phyloP scores from a whole-genome alignment of 2,329 filamentous ascomycete genomes.

The Ramichloridium luteum region DNA sequence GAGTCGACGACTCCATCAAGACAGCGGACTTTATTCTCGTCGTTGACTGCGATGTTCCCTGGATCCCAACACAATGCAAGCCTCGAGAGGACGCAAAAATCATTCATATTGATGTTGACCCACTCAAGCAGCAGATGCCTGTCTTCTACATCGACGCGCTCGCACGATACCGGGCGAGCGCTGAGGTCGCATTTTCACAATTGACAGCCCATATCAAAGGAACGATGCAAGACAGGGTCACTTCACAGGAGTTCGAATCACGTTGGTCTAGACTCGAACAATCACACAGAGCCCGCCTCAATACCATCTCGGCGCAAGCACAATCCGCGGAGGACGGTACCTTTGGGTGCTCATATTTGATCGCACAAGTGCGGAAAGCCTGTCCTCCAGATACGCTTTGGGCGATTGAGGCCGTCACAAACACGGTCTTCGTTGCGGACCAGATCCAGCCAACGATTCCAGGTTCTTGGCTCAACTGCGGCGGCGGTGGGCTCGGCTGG shows the following conservation, averaged over 20 bases:
- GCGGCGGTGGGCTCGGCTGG: slow-evolving; percentile 70
- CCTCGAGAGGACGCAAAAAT: slow-evolving; percentile 46
- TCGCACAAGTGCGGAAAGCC: slow-evolving; percentile 41
- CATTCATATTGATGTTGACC: slow-evolving; percentile 54
- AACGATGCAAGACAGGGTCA: slow-evolving; percentile 33
- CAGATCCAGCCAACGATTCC: slow-evolving; percentile 57
- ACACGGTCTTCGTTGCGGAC: slow-evolving; percentile 54
- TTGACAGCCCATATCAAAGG: slow-evolving; percentile 41
- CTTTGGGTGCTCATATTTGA: slow-evolving; percentile 49
- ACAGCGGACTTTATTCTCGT: slow-evolving; percentile 76
- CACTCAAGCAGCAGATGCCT: slow-evolving; percentile 51
- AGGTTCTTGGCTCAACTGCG: slow-evolving; percentile 69
- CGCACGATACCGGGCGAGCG: slow-evolving; percentile 40
- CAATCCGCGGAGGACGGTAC: slow-evolving; percentile 49
- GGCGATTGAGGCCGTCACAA: slow-evolving; percentile 67
- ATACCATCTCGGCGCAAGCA: slow-evolving; percentile 46
- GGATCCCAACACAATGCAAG: slow-evolving; percentile 68
- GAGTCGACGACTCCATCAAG: slow-evolving; percentile 58
- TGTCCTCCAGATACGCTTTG: slow-evolving; percentile 58
- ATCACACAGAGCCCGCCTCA: slow-evolving; percentile 47
- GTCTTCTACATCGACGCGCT: slow-evolving; percentile 46
- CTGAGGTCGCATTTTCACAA: slow-evolving; percentile 51
- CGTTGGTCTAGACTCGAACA: slow-evolving; percentile 46
- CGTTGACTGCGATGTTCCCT: slow-evolving; percentile 81
- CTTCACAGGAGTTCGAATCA: slow-evolving; percentile 15